Conservation (phyloP, 1,284 basidiomycete genomes). For the Rhodotorula sp. region DNA sequence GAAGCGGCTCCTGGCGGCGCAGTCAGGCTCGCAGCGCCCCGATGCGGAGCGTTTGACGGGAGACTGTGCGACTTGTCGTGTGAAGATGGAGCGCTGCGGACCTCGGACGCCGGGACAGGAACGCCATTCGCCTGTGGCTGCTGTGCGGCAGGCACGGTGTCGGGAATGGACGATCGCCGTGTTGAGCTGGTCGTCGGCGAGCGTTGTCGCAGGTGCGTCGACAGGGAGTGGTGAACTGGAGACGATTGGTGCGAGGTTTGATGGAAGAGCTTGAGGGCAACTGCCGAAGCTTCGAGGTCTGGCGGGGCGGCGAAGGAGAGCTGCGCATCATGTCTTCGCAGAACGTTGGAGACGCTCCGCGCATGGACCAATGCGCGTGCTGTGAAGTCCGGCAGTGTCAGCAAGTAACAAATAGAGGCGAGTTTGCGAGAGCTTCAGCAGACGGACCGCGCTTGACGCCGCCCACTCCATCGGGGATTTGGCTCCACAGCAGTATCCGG, state of each 20-base stretch:
- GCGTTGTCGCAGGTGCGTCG: background rate
- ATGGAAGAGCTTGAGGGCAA: background rate
- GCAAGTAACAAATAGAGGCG: background rate
- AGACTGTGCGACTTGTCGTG: no score
- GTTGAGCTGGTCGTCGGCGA: background rate
- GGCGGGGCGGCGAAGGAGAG: background rate
- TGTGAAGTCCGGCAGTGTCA: background rate
- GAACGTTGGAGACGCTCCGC: conserved; percentile 2
- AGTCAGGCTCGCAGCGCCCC: no score
- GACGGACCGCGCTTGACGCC: conserved; percentile 35
- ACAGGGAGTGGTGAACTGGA: background rate
- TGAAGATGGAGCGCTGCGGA: no score
- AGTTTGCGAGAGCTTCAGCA: background rate
- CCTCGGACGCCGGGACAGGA: no score
- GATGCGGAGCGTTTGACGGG: background rate
- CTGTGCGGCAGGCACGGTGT: background rate
- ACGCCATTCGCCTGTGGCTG: background rate
- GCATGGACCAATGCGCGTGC: conserved; percentile 32
- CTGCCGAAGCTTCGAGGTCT: conserved; percentile 1
- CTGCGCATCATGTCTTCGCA: conserved; percentile 3
- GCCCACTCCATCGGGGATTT: conserved; percentile 11
- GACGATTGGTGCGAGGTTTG: background rate
- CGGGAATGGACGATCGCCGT: background rate
- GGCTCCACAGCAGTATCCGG: conserved; percentile 5
- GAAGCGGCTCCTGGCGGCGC: background rate